Evolutionary conservation across 768 basidiomycete genomes (phyloP).

Genomic region (Porpolomopsis calyptriformis): DNA sequence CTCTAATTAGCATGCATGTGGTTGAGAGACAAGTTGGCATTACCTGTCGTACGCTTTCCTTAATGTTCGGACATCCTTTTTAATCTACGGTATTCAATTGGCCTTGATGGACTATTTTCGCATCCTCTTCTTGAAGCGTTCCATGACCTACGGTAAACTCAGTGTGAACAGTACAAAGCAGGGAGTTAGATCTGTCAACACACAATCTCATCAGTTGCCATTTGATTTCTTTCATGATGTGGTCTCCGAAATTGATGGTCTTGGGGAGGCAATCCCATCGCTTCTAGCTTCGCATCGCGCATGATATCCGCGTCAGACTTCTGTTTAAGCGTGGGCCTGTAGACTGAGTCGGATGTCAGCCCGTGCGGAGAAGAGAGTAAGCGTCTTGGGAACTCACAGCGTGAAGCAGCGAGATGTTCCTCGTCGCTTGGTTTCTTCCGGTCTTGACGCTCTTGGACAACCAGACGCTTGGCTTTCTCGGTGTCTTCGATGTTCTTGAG

Average conservation of each 20-base stretch:
- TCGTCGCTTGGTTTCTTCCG: slow-evolving; percentile 54
- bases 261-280: slow-evolving; percentile 63
- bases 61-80: too few relatives aligned
- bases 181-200: slow-evolving; percentile 1
- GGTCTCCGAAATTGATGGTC: slow-evolving; percentile 37
- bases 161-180: not conserved
- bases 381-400: slow-evolving; percentile 47
- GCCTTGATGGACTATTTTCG: slow-evolving; percentile 43
- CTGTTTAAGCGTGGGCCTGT: slow-evolving; percentile 68
- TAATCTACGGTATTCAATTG: too few relatives aligned
- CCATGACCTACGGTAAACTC: slow-evolving; percentile 57
- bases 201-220: slow-evolving; percentile 88
- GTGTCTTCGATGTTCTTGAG: slow-evolving; percentile 96
- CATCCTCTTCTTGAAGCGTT: slow-evolving; percentile 96
- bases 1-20: not conserved
- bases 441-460: slow-evolving; percentile 63
- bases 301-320: slow-evolving; percentile 85
- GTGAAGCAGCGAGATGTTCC: slow-evolving; percentile 73
- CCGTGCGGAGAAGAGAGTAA: not conserved
- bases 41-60: too few relatives aligned
- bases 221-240: slow-evolving; percentile 52
- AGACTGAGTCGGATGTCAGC: slow-evolving; percentile 41
- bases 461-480: slow-evolving; percentile 86
- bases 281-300: slow-evolving; percentile 78
- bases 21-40: too few relatives aligned